Evolutionary conservation across 2,329 filamentous ascomycete genomes (phyloP).

Genomic region (Lachnum nothofagi): DNA sequence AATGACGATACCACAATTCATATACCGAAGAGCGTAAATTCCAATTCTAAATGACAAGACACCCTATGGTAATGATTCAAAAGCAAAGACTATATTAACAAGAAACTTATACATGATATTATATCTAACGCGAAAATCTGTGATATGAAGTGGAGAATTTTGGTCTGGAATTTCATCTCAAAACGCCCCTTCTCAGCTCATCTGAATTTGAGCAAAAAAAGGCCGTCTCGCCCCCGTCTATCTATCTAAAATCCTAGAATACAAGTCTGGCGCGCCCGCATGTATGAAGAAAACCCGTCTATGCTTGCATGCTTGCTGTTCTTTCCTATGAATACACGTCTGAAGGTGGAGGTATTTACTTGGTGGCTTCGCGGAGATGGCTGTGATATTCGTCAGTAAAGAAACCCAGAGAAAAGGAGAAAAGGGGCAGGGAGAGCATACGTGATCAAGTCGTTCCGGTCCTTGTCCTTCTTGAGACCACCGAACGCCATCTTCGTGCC

Average conservation of each 20-base stretch:
- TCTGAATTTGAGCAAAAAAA: too few species aligned
- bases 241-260: slow-evolving; percentile 27
- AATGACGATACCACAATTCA: too few species aligned
- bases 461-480: slow-evolving; percentile 99
- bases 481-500: slow-evolving; percentile 99
- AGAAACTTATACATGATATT: too few species aligned
- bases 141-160: too few species aligned
- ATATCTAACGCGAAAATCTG: too few species aligned
- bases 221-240: not conserved
- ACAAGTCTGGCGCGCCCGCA: slow-evolving; percentile 18
- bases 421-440: slow-evolving; percentile 46
- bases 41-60: too few species aligned
- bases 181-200: too few species aligned
- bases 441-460: slow-evolving; percentile 98
- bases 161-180: too few species aligned
- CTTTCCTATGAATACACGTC: slow-evolving; percentile 31
- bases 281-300: slow-evolving; percentile 12
- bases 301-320: slow-evolving; percentile 10
- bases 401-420: not conserved
- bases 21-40: too few species aligned
- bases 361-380: slow-evolving; percentile 65
- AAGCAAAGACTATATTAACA: too few species aligned
- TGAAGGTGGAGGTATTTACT: slow-evolving; percentile 46
- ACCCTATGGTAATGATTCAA: too few species aligned
- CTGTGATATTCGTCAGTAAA: slow-evolving; percentile 35